Evolutionary conservation across 2,329 filamentous ascomycete genomes (phyloP), one percentile per base, ranked within the genome.

Genomic region (Fulvia fulva): DNA sequence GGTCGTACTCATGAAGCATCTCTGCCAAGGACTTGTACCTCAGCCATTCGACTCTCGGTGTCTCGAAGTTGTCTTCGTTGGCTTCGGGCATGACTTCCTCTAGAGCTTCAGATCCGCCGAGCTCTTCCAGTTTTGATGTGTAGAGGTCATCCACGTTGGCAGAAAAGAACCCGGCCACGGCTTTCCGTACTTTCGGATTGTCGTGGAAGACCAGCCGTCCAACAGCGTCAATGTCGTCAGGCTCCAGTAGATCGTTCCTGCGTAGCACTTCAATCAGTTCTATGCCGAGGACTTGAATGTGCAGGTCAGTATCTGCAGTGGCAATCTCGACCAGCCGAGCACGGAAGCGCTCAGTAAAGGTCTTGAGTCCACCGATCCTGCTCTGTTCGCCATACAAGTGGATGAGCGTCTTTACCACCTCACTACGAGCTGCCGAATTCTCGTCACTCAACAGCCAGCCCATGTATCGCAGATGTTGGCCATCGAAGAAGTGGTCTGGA

Each of bases 381-480:
- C 91, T 86, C 64, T 90, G 87, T 58, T 90, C 86, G 68, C 86
- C 87, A 75, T 95, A 93, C 5, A 99, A 81, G 57, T 84, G 86
- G 22, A 84, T 81, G 14, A 99, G 80, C 73, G 97, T 91, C 68
- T 87, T 90, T 44, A 99, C 76, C 2, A 95, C 91, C 72, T 96
- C 91, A n/a, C 87, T 82, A 55, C 94, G 85, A 22, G 90, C 92
- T 8, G 85, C 77, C 0, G 87, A 80, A 60, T 87, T 82, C 3
- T 86, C 82, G 71, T 99, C 94, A 4, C 92, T 96, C 28, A 99
- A 81, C 70, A 96, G 87, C 94, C 94, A 99, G 53, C 94, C 94
- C 5, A 99, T 80, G 69, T 99, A 99, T 60, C 94, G 87, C 52
- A 99, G 79, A 75, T 96, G 96, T 66, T 88, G 83, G 1, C 91